Base-by-base conservation (phyloP, 2,329 filamentous ascomycete genomes). In the Phyllosticta citriasiana region DNA sequence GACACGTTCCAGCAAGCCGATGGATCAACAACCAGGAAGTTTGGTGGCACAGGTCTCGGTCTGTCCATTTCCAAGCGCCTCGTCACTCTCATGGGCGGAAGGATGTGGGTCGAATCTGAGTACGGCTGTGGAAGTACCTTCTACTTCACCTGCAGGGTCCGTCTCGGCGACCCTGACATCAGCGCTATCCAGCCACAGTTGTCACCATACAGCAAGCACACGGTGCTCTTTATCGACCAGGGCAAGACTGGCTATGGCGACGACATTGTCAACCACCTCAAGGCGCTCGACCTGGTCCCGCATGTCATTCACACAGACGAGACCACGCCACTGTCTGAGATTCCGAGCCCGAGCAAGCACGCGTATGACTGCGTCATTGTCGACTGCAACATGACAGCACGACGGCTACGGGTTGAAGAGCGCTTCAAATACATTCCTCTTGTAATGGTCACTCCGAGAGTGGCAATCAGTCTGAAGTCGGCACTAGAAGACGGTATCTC, bases 1-100 rank as follows among this genome's bases (percentile, higher is more conserved):
- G 94, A 97, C 76, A 97, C 93, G 0, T 97, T 97, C 85, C 93
- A 97, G 74, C 94, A 97, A 78, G 94, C 94, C 22, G 94, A 97
- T 72, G 93, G 93, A 47, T 97, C 92, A 35, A 97, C 95, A 74
- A 97, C 93, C 1, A 85, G 92, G 68, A 94, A 95, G 72, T 97
- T 97, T 73, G 93, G 93, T 68, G 93, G 93, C 68, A 97, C 94
- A 6, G 93, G 93, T 67, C 83, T 97, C 9, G 93, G 93, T 66
- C 78, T 97, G 26, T 97, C 93, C 16, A 97, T 97, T 70, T 97
- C 93, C 27, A 95, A 96, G 78, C 85, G 92, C 67, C 82, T 97
- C 30, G 93, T 97, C 60, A 96, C 92, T 67, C 82, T 97, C 63
- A 97, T 97, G 93, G 89, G 92, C 64, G 93, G 93, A 74, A 89